A percentile compares a stretch with the other conserved stretches of the same genome.
phyloP scores from a whole-genome alignment of 129 eudicot species.

The Helianthus tuberosus region DNA sequence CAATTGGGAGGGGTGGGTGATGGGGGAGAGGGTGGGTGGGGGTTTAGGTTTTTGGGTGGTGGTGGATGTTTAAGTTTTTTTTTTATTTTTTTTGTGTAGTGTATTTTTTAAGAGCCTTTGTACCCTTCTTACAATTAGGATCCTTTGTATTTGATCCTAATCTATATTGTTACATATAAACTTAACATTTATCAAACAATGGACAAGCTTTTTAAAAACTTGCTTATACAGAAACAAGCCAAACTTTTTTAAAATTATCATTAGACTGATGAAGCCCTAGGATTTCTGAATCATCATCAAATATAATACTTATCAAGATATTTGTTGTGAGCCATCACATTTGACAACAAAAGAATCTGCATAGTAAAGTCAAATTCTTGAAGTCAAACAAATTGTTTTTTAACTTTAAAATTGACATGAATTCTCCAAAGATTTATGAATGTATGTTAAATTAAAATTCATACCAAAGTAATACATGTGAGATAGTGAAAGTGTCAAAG shows the following conservation, averaged over 20 bases:
- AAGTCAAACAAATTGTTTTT: constrained; percentile 6
- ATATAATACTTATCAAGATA: constrained; percentile 48
- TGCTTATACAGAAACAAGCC: not conserved
- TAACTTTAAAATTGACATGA: not conserved
- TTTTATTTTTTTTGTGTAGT: too few species aligned
- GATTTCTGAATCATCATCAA: constrained; percentile 60
- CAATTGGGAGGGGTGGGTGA: not conserved
- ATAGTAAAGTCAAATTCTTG: constrained; percentile 21
- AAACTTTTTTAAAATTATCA: not conserved
- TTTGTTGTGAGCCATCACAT: constrained; percentile 59
- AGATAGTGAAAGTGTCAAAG: too few species aligned
- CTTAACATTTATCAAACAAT: not conserved
- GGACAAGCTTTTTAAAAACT: not conserved
- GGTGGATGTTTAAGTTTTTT: too few species aligned
- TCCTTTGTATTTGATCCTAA: too few species aligned
- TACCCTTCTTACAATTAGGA: too few species aligned
- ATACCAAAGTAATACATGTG: too few species aligned
- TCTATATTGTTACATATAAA: not conserved
- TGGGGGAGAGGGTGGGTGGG: too few species aligned
- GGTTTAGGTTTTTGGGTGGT: too few species aligned
- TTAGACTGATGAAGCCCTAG: constrained; percentile 65
- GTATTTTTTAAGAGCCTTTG: too few species aligned
- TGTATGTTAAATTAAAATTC: not conserved
- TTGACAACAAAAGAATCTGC: constrained; percentile 66
- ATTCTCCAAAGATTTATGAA: not conserved